Conservation (phyloP, 2,329 filamentous ascomycete genomes). For the Lachnellula arida region DNA sequence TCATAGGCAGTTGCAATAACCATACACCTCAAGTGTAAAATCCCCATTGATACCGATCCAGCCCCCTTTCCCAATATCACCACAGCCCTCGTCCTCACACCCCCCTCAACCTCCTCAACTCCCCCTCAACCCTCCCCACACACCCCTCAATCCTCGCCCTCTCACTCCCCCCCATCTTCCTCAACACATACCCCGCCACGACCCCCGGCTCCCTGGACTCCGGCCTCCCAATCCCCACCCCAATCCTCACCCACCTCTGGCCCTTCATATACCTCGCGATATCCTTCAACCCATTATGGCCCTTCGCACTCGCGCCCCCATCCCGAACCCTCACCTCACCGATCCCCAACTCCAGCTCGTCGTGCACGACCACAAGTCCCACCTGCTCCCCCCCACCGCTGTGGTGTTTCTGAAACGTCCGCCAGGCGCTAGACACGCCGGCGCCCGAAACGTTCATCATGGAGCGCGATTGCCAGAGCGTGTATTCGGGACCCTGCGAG, state of each 20-base stretch:
- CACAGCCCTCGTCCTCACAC: background rate
- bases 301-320: conserved; percentile 60
- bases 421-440: conserved; percentile 63
- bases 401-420: conserved; percentile 43
- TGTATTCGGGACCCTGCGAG: conserved; percentile 48
- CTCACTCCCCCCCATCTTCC: conserved; percentile 29
- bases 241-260: conserved; percentile 53
- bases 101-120: conserved; percentile 21
- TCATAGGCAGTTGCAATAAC: too few relatives aligned
- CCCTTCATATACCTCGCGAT: conserved; percentile 48
- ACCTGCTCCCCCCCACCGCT: conserved; percentile 32
- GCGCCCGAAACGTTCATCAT: conserved; percentile 83
- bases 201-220: conserved; percentile 58
- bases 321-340: conserved; percentile 62
- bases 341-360: conserved; percentile 73
- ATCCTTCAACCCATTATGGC: conserved; percentile 73
- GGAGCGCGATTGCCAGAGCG: conserved; percentile 68
- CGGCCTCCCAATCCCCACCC: conserved; percentile 85
- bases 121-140: conserved; percentile 23
- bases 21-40: too few relatives aligned
- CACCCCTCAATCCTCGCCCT: conserved; percentile 25
- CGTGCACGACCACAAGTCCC: conserved; percentile 74
- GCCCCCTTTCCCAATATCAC: too few relatives aligned
- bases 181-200: conserved; percentile 75
- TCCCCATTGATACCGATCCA: too few relatives aligned